phyloP scores from a whole-genome alignment of 164 flowering plant genomes.

The Nelumbo lutea region DNA sequence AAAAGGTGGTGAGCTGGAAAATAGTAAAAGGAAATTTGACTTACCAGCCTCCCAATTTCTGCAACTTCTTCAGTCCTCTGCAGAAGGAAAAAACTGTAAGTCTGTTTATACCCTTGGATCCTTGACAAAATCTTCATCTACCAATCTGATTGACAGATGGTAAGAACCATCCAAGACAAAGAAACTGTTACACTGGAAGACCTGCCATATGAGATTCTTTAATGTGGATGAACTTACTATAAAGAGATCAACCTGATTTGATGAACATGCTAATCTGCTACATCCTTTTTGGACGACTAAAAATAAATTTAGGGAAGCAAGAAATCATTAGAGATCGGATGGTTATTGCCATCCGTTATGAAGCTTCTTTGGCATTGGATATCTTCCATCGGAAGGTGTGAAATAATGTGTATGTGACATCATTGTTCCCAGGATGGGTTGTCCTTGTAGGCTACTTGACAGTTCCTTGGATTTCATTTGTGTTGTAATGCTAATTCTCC shows the following conservation, averaged over 20 bases:
- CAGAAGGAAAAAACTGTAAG: slow-evolving; percentile 63
- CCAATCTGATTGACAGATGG: neutral
- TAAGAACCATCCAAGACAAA: neutral
- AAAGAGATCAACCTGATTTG: neutral
- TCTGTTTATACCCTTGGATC: slow-evolving; percentile 7
- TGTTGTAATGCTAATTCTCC: too few relatives aligned
- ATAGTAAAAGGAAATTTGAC: slow-evolving; percentile 23
- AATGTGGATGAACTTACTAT: neutral
- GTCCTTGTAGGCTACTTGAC: neutral
- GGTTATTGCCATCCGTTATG: neutral
- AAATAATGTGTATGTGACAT: neutral
- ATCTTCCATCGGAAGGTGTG: neutral
- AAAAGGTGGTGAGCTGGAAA: slow-evolving; percentile 19
- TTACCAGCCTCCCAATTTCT: slow-evolving; percentile 47
- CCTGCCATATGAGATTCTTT: too few relatives aligned
- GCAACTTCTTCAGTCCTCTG: slow-evolving; percentile 55
- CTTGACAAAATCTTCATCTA: neutral
- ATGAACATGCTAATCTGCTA: neutral
- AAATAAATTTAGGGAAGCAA: neutral
- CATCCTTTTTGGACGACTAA: slow-evolving; percentile 3
- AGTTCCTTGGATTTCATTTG: too few relatives aligned
- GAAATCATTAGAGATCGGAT: neutral
- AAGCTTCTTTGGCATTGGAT: neutral
- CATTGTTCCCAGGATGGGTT: neutral
- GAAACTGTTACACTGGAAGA: neutral